Conservation (phyloP, 2,329 filamentous ascomycete species). For the Ceratocystis papillata region DNA sequence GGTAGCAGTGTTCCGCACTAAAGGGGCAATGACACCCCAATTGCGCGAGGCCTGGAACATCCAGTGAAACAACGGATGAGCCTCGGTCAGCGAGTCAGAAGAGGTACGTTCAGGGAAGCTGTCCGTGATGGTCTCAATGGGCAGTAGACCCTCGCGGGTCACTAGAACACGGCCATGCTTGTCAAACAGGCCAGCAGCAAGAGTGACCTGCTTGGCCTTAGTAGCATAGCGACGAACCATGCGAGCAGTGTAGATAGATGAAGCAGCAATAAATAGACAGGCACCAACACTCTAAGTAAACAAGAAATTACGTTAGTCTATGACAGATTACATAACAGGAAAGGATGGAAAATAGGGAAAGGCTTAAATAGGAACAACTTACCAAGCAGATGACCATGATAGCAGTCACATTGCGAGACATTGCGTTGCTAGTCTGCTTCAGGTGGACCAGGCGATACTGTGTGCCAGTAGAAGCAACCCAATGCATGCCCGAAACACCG, state of each 20-base stretch:
- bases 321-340: too few relatives aligned
- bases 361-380: constrained; percentile 29
- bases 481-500: constrained; percentile 80
- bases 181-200: constrained; percentile 57
- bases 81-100: constrained; percentile 63
- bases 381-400: constrained; percentile 64
- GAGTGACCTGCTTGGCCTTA: constrained; percentile 51
- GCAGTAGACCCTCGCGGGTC: constrained; percentile 56
- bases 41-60: constrained; percentile 70
- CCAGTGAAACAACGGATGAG: constrained; percentile 77
- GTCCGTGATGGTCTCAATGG: constrained; percentile 66
- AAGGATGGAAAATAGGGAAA: background rate
- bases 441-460: constrained; percentile 48
- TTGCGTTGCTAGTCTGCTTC: constrained; percentile 33
- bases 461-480: constrained; percentile 65
- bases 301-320: background rate
- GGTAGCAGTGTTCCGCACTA: constrained; percentile 60
- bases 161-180: constrained; percentile 55
- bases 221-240: constrained; percentile 44
- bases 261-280: constrained; percentile 48
- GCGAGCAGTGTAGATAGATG: constrained; percentile 44
- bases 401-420: constrained; percentile 54
- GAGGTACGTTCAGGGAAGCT: constrained; percentile 53
- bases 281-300: constrained; percentile 45
- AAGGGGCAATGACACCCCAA: constrained; percentile 57